Evolutionary conservation across 1,284 basidiomycete species (phyloP).

Genomic region (Caloboletus inedulis): DNA sequence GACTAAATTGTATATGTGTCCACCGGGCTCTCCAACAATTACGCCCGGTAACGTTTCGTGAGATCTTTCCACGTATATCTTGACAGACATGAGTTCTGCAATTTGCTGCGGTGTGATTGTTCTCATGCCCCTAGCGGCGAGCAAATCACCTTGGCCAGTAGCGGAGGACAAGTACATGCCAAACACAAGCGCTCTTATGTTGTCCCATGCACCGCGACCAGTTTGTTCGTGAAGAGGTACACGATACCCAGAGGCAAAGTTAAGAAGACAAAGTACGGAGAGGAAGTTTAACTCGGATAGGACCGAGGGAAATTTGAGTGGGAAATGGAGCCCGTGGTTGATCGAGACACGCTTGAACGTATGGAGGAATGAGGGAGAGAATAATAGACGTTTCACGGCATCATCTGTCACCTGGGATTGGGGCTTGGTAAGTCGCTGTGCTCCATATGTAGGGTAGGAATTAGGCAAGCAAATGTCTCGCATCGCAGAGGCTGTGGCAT

Average conservation of each 20-base stretch:
- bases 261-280: conserved; percentile 69
- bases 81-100: conserved; percentile 70
- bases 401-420: conserved; percentile 51
- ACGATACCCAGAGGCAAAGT: conserved; percentile 79
- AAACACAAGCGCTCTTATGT: conserved; percentile 69
- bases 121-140: conserved; percentile 67
- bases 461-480: background rate
- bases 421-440: conserved; percentile 14
- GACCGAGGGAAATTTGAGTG: conserved; percentile 69
- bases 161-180: conserved; percentile 67
- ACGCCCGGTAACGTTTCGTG: conserved; percentile 72
- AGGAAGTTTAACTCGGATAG: conserved; percentile 73
- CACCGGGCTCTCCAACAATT: conserved; percentile 71
- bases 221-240: conserved; percentile 64
- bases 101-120: conserved; percentile 51
- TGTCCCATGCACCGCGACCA: conserved; percentile 77
- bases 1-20: conserved; percentile 71
- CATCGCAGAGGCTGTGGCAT: background rate
- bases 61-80: conserved; percentile 63
- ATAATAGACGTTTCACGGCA: conserved; percentile 57
- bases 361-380: conserved; percentile 59
- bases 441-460: background rate
- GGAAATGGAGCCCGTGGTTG: conserved; percentile 67
- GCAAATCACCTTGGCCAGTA: conserved; percentile 52
- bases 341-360: conserved; percentile 61